Percentiles rank a stretch among this genome's conserved stretches.
phyloP scores from a whole-genome alignment of 345 rosid species.

The Eucalyptus sideroxylon region DNA sequence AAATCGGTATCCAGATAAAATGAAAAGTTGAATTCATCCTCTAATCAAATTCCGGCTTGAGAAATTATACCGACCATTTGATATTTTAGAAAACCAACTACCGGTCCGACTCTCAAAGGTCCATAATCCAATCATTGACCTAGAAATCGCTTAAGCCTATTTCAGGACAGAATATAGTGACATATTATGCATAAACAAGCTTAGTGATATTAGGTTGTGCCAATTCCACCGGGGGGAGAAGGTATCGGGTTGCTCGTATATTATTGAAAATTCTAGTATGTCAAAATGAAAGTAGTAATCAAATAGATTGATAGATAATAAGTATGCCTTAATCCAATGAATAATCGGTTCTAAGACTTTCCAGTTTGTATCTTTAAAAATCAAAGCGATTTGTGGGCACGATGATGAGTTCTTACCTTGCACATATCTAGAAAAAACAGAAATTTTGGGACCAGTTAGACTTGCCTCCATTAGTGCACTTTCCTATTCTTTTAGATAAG shows the following conservation, averaged over 20 bases:
- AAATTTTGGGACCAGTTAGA: conserved; percentile 12
- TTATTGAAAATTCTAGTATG: not conserved
- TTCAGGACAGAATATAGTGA: not conserved
- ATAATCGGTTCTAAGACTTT: not conserved
- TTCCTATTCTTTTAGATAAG: conserved; percentile 2
- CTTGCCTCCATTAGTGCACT: not conserved
- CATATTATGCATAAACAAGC: not conserved
- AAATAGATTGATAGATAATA: not conserved
- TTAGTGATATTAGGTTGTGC: not conserved
- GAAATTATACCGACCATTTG: not conserved
- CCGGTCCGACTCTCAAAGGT: not conserved
- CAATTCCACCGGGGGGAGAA: not conserved
- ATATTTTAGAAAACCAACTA: not conserved
- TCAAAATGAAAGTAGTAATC: not conserved
- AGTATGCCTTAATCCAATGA: not conserved
- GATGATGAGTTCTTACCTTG: not conserved
- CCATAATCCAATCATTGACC: not conserved
- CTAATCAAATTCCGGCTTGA: not conserved
- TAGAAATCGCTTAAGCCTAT: not conserved
- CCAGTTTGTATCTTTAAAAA: not conserved
- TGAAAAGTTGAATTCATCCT: not conserved
- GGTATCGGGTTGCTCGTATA: not conserved
- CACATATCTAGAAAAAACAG: not conserved
- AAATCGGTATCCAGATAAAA: not conserved
- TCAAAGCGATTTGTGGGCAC: not conserved